Evolutionary conservation across 2,329 filamentous ascomycete genomes (phyloP), one percentile per base, ranked within the genome.

Genomic region (Emmonsia crescens): DNA sequence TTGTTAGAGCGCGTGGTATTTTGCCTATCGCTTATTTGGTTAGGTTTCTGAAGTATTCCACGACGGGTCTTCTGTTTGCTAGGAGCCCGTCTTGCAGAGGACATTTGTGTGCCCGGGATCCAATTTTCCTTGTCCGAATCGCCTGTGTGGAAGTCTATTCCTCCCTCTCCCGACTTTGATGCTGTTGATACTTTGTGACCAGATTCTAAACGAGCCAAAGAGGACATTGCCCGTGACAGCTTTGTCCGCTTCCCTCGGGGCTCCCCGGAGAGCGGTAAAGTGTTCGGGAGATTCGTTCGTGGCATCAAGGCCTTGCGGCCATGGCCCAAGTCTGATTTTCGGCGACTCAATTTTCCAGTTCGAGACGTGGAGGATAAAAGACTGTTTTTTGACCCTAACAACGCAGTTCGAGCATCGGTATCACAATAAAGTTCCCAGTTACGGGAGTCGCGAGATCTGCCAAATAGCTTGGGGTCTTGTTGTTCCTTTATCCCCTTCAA

Each of bases 111-210:
- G 3, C 79, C 79, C 1, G 82, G 82, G 48, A 82, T 75, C 84
- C 91, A 95, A 71, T 97, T 97, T 77, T 97, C 93, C 76, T 97
- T 97, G 73, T 97, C 93, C 1, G 91, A 96, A 69, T 96, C 92
- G 57, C 85, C 80, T 73, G 76, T 83, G 19, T 83, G 71, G 68
- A 78, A 68, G 58, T 62, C 42, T 40, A 33, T 27, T 49, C 40
- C 19, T 33, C 31, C 42, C 46, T 59, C 44, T 29, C 19, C 33
- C 5, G 24, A 6, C 24, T 55, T 60, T 40, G 76, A 73, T 62
- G 75, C 75, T 19, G 75, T 76, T 19, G 65, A 59, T 27, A 60
- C 61, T 40, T 66, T 65, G 10, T 73, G 69, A 38, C 68, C 69
- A 12, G 74, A 79, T 70, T 89, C 85, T 60, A 89, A 71, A 57